phyloP scores from a whole-genome alignment of 208 protist species.

The Dictyostelium gargantuum region DNA sequence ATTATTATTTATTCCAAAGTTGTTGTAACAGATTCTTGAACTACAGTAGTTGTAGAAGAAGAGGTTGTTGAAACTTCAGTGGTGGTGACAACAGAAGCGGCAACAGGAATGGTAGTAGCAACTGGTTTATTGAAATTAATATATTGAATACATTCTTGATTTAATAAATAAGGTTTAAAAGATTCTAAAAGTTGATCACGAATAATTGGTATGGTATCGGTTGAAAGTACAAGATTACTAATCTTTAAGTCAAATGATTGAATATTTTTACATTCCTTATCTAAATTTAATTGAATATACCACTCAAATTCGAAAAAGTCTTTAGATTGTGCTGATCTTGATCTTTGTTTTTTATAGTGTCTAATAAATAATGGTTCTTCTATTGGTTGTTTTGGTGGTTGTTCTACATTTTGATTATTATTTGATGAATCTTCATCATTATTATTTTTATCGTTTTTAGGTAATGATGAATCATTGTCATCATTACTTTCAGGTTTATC shows the following conservation, averaged over 20 bases:
- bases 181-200: conserved; percentile 13
- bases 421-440: not conserved
- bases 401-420: not conserved
- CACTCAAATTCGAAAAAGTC: conserved; percentile 59
- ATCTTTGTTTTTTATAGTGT: conserved; percentile 49
- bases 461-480: not conserved
- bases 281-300: conserved; percentile 9
- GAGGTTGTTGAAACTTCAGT: not conserved
- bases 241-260: conserved; percentile 18
- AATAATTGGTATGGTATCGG: not conserved
- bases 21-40: not conserved
- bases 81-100: not conserved
- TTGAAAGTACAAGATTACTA: not conserved
- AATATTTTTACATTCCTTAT: conserved; percentile 23
- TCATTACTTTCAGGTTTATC: not conserved
- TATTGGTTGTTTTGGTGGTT: not conserved
- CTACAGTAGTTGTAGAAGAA: not conserved
- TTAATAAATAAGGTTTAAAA: conserved; percentile 29
- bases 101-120: not conserved
- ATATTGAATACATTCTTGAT: conserved; percentile 26
- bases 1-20: no score
- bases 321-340: not conserved
- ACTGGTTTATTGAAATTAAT: not conserved
- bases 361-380: not conserved
- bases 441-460: not conserved